Conservation (phyloP, 1,284 basidiomycete species). For the Trichosporon coremiiforme region DNA sequence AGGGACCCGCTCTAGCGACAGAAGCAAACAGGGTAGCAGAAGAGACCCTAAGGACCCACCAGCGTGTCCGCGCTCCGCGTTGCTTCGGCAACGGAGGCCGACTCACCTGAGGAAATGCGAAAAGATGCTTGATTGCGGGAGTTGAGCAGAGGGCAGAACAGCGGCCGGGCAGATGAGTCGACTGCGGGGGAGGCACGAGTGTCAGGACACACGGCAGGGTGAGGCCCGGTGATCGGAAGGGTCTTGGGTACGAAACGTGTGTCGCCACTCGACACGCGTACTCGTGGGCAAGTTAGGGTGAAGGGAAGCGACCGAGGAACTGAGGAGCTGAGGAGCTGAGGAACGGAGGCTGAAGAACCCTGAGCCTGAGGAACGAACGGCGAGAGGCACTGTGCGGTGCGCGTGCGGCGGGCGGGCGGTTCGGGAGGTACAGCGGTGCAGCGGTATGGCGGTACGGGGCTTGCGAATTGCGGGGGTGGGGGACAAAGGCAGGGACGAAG, state of each 20-base stretch:
- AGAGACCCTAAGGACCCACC: background rate
- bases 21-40: background rate
- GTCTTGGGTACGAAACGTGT: conserved; percentile 9
- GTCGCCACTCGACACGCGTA: conserved; percentile 19
- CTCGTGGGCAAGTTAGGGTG: background rate
- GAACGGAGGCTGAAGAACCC: background rate
- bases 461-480: conserved; percentile 15
- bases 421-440: background rate
- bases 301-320: conserved; percentile 12
- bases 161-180: background rate
- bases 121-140: conserved; percentile 19
- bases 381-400: conserved; percentile 14
- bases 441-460: background rate
- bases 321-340: background rate
- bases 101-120: conserved; percentile 13
- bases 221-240: conserved; percentile 17
- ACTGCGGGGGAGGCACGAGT: conserved; percentile 15
- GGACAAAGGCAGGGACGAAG: background rate
- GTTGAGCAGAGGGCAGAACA: background rate
- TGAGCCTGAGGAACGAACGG: background rate
- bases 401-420: background rate
- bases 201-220: conserved; percentile 11
- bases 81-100: conserved; percentile 8
- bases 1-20: background rate
- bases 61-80: background rate